Evolutionary conservation across 495 filamentous ascomycete species (phyloP), one percentile per base, ranked within the genome.

Genomic region (Parathielavia hyrcaniae): DNA sequence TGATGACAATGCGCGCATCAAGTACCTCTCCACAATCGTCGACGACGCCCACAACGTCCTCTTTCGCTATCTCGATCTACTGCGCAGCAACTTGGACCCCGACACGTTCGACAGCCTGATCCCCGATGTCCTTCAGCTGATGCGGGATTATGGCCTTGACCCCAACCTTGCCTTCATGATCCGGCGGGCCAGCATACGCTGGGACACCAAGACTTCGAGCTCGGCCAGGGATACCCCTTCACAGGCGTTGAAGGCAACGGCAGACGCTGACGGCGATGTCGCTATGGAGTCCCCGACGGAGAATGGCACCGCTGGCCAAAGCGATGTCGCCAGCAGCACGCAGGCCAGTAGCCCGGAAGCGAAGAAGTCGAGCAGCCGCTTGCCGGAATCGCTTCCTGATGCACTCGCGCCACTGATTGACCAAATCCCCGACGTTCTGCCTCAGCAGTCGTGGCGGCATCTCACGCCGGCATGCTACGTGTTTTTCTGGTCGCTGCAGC

Each of bases 401-500:
- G 82, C 90, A 3, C 81, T 97, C 40, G 81, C 88, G 61, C 83
- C 83, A 17, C 77, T 97, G 8, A 87, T 91, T 56, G 79, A 86
- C 14, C 73, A 83, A 48, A 77, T 96, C 20, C 78, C 80, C 54
- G 74, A 72, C 4, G 72, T 79, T 1, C 63, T 91, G n/a, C 81
- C 89, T 4, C 62, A 76, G 10, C 77, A 82, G 20, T 80, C 80
- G 1, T 90, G 86, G 80, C 77, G 81, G 19, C 75, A 79, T 11
- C 73, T 96, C 44, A 91, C 82, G 46, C 74, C 86, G 2, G 78
- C 83, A 35, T 95, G 96, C 68, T 96, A 90, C 67, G 84, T 89
- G 32, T 88, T 88, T 4, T 99, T 99, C 76, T 99, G 95, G 95
- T 85, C 90, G 48, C 78, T 96, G 16, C 83, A 88, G 22, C 81